These are phyloP conservation scores for Fusarium verticillioides DNA, from an alignment of 2,329 filamentous ascomycete genomes.

Conservation along the genomic window DNA sequence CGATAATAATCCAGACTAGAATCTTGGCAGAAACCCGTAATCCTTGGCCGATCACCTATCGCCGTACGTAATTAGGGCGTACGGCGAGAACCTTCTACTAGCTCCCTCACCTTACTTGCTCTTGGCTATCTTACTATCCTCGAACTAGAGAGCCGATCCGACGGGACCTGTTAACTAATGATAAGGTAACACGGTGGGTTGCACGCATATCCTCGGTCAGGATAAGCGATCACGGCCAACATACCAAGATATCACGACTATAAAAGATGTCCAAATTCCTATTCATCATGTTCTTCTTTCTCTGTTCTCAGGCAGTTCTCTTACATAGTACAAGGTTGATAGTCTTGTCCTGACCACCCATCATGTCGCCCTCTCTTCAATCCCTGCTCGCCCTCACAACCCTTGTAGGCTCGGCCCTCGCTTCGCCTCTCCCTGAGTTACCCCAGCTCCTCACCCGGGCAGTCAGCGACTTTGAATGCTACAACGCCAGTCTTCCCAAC, in stretches of 20 bases:
- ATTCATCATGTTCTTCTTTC: background rate
- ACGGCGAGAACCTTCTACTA: background rate
- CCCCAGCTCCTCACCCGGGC: conserved; percentile 10
- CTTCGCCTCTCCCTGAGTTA: conserved; percentile 23
- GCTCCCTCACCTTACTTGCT: background rate
- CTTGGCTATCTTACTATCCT: conserved; percentile 14
- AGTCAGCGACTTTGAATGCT: conserved; percentile 28
- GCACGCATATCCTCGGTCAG: background rate
- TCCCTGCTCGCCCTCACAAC: conserved; percentile 20
- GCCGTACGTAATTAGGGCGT: conserved; percentile 18
- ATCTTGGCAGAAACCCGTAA: conserved; percentile 6
- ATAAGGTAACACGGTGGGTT: conserved; percentile 29
- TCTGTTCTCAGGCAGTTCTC: background rate
- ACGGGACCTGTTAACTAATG: conserved; percentile 25
- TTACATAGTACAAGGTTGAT: background rate
- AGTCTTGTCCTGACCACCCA: background rate
- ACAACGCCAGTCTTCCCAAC: conserved; percentile 56
- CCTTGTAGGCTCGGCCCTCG: conserved; percentile 18
- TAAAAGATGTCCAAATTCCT: conserved; percentile 6
- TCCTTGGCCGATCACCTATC: conserved; percentile 15
- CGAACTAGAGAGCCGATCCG: background rate
- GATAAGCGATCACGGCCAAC: background rate
- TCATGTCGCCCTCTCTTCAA: conserved; percentile 17
- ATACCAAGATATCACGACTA: background rate
- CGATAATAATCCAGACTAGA: background rate